These are phyloP conservation scores for Pichia membranifaciens DNA, from an alignment of 805 yeast genomes.

Conservation along the genomic window DNA sequence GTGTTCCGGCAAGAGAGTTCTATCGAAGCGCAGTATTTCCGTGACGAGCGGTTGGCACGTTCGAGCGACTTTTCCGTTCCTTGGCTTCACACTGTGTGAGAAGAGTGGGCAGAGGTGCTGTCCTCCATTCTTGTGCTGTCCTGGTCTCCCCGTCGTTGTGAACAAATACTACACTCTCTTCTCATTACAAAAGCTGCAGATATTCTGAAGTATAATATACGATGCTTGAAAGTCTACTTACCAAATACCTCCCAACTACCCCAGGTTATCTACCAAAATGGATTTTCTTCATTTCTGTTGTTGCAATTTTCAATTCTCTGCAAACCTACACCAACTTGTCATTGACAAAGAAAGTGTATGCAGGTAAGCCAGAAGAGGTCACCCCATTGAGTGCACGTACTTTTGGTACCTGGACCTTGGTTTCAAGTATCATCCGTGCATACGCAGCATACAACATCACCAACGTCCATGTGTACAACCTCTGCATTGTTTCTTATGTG, in stretches of 20 bases:
- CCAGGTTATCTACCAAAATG: constrained; percentile 71
- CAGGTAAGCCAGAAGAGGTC: constrained; percentile 52
- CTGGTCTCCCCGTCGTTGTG: not conserved
- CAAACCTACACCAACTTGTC: constrained; percentile 74
- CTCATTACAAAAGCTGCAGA: not conserved
- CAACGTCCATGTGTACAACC: constrained; percentile 65
- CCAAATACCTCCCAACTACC: constrained; percentile 33
- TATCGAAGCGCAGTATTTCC: too few relatives aligned
- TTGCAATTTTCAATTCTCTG: constrained; percentile 84
- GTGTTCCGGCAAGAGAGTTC: too few relatives aligned
- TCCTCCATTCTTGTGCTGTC: too few relatives aligned
- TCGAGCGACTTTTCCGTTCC: too few relatives aligned
- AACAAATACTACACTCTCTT: not conserved
- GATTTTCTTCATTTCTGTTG: constrained; percentile 74
- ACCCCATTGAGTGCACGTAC: constrained; percentile 79
- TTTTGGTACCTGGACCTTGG: constrained; percentile 95
- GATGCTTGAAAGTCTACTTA: constrained; percentile 14
- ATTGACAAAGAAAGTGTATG: constrained; percentile 78
- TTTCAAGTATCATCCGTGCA: constrained; percentile 76
- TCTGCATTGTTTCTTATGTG: constrained; percentile 72
- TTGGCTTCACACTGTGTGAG: too few relatives aligned
- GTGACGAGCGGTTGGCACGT: too few relatives aligned
- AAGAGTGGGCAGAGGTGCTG: too few relatives aligned
- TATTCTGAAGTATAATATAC: not conserved
- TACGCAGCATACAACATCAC: constrained; percentile 78